A percentile compares a stretch with the other conserved stretches of the same genome.
Evolutionary conservation across 2,329 filamentous ascomycete species (phyloP).

Genomic region (Epichloe brachyelytri): DNA sequence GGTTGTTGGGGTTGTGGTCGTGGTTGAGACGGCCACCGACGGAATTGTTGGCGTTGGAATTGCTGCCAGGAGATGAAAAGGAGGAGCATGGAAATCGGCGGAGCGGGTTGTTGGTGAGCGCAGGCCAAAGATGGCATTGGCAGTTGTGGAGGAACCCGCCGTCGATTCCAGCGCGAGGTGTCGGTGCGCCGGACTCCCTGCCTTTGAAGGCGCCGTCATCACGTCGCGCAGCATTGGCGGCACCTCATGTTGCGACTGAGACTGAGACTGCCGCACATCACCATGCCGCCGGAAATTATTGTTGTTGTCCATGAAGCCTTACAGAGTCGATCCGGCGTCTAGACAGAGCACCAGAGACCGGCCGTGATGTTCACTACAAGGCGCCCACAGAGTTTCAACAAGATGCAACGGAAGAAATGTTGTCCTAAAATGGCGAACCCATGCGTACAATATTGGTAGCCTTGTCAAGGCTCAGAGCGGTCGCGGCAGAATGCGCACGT

Average conservation of each 20-base stretch:
- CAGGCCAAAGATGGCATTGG: slow-evolving; percentile 27
- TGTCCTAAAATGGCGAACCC: neutral
- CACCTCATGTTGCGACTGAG: slow-evolving; percentile 6
- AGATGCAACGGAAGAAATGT: neutral
- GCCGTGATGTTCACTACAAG: neutral
- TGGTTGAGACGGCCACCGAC: slow-evolving; percentile 13
- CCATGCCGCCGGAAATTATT: slow-evolving; percentile 28
- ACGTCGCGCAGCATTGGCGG: slow-evolving; percentile 32
- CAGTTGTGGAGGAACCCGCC: neutral
- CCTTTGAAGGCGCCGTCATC: slow-evolving; percentile 21
- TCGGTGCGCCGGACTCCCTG: slow-evolving; percentile 4
- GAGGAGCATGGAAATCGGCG: slow-evolving; percentile 24
- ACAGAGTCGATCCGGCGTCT: neutral
- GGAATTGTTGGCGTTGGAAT: slow-evolving; percentile 16
- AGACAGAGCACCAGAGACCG: neutral
- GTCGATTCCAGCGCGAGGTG: slow-evolving; percentile 1
- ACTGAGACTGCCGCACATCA: slow-evolving; percentile 18
- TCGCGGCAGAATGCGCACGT: neutral
- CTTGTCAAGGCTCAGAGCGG: neutral
- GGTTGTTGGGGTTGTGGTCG: slow-evolving; percentile 8
- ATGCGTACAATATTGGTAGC: neutral
- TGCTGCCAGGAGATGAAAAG: slow-evolving; percentile 18
- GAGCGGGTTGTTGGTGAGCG: slow-evolving; percentile 33
- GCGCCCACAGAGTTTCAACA: neutral
- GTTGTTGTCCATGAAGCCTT: slow-evolving; percentile 28